A percentile compares a stretch with the other conserved stretches of the same genome.
Conservation (phyloP, 306 rosid genomes). For the Boehmeria nivea region DNA sequence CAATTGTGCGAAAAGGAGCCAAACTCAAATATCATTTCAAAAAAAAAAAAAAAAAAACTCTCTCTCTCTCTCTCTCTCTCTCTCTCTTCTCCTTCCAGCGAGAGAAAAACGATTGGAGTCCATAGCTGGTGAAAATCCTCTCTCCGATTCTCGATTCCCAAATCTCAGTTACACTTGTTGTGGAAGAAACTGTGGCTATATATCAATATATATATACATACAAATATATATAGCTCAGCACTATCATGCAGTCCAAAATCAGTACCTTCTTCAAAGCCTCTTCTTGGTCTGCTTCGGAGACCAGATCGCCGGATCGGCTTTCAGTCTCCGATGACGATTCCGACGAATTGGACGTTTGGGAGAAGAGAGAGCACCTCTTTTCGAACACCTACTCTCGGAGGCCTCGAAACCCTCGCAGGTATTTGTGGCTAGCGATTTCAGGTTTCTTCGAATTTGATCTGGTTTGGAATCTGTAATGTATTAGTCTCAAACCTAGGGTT, state of each 20-base stretch:
- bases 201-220: not conserved
- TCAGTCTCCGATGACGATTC: slow-evolving; percentile 11
- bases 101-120: no score
- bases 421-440: not conserved
- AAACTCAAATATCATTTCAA: no score
- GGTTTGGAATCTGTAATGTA: no score
- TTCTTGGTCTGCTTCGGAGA: slow-evolving; percentile 16
- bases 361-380: slow-evolving; percentile 36
- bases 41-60: no score
- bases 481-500: no score
- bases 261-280: slow-evolving; percentile 55
- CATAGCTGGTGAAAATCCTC: no score
- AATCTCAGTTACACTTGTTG: not conserved
- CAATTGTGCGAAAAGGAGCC: no score
- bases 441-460: no score
- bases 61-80: no score
- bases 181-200: not conserved
- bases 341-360: slow-evolving; percentile 53
- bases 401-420: slow-evolving; percentile 32
- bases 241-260: slow-evolving; percentile 60
- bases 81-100: no score
- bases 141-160: no score
- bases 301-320: slow-evolving; percentile 18
- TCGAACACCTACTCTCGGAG: slow-evolving; percentile 48
- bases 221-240: not conserved